These are phyloP conservation scores for Ascochyta rabiei DNA, from an alignment of 2,329 filamentous ascomycete species.

Conservation along the genomic window DNA sequence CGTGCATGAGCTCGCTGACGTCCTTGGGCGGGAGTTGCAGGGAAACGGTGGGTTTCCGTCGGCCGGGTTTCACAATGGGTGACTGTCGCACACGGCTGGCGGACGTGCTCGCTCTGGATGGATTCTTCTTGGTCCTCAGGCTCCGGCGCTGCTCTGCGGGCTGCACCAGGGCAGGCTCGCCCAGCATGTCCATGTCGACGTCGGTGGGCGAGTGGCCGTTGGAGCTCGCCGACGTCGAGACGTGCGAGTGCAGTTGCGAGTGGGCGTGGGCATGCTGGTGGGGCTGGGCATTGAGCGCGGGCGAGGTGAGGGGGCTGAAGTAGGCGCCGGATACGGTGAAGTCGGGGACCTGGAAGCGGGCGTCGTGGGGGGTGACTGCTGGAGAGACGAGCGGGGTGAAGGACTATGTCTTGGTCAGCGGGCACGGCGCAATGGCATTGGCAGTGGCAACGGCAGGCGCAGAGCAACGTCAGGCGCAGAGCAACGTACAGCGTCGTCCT, in stretches of 20 bases:
- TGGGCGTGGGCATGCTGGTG: constrained; percentile 43
- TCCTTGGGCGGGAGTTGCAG: constrained; percentile 55
- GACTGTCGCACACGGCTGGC: constrained; percentile 67
- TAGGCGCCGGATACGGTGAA: constrained; percentile 72
- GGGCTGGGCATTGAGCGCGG: constrained; percentile 75
- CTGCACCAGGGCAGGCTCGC: constrained; percentile 41
- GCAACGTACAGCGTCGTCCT: constrained; percentile 68
- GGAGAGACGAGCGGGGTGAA: constrained; percentile 84
- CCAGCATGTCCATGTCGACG: constrained; percentile 53
- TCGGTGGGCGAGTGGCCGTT: constrained; percentile 57
- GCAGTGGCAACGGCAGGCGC: too few relatives aligned
- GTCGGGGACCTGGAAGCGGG: constrained; percentile 64
- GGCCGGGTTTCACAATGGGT: constrained; percentile 70
- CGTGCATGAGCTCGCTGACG: constrained; percentile 49
- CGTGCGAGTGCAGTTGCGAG: constrained; percentile 41
- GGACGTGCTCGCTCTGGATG: constrained; percentile 55
- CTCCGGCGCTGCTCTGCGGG: constrained; percentile 52
- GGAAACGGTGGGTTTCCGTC: constrained; percentile 54
- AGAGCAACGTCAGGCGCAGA: constrained; percentile 40
- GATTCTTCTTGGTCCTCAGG: constrained; percentile 53
- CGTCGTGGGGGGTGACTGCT: constrained; percentile 80
- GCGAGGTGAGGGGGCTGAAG: constrained; percentile 83
- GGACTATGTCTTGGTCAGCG: constrained; percentile 61
- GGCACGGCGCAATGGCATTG: background rate
- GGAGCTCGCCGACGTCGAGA: constrained; percentile 57